Conservation (phyloP, 495 filamentous ascomycete species). For the Alectoria sarmentosa region DNA sequence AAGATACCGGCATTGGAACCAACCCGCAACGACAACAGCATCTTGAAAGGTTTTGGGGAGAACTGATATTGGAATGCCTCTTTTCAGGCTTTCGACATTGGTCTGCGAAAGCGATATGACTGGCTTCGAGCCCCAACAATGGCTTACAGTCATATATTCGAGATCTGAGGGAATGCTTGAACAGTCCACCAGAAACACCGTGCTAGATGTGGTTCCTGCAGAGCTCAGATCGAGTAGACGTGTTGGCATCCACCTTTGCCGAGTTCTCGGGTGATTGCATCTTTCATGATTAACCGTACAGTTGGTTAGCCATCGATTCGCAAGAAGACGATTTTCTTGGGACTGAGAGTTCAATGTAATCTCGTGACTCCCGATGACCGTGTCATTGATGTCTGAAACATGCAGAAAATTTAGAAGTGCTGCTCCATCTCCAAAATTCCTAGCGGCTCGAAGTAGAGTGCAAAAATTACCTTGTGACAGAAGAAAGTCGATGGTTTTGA, state of each 20-base stretch:
- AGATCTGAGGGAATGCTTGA: too few species aligned
- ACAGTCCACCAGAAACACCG: too few species aligned
- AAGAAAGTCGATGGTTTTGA: slow-evolving; percentile 2
- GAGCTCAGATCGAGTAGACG: not conserved
- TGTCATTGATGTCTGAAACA: not conserved
- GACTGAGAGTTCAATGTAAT: slow-evolving; percentile 2
- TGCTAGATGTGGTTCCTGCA: too few species aligned
- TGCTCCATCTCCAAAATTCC: not conserved
- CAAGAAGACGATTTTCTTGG: not conserved
- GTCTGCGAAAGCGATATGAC: too few species aligned
- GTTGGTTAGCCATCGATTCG: not conserved
- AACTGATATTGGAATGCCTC: too few species aligned
- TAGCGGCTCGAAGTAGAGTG: not conserved
- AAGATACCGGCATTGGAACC: not conserved
- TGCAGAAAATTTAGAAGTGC: not conserved
- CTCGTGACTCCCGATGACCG: not conserved
- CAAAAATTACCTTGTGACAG: not conserved
- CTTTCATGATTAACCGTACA: not conserved
- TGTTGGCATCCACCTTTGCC: not conserved
- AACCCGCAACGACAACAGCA: not conserved
- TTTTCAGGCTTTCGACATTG: too few species aligned
- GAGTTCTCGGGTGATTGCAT: not conserved
- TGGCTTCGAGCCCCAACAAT: too few species aligned
- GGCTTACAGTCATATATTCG: too few species aligned
- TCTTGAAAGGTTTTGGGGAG: not conserved